Evolutionary conservation across 2,329 filamentous ascomycete genomes (phyloP).

Genomic region (Exophiala calicioides): DNA sequence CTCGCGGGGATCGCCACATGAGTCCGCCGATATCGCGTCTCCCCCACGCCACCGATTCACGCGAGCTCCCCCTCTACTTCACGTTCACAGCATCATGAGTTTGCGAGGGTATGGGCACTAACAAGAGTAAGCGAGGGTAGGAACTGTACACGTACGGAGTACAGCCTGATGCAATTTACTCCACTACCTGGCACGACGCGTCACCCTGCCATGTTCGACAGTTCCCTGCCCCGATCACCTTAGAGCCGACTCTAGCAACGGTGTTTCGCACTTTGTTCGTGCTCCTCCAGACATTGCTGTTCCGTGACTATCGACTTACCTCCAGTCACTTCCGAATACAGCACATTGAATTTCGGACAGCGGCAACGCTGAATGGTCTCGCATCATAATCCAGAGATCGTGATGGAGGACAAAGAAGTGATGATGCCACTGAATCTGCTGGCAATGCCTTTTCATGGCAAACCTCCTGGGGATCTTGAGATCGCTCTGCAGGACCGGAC

Average conservation of each 20-base stretch:
- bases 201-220: not conserved
- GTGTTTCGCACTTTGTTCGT: not conserved
- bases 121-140: not conserved
- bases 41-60: not conserved
- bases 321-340: not conserved
- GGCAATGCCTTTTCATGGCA: not conserved
- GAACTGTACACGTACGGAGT: not conserved
- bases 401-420: constrained; percentile 1
- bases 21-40: not conserved
- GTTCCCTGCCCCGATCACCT: not conserved
- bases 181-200: constrained; percentile 1
- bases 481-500: not conserved
- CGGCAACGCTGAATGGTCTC: not conserved
- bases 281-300: not conserved
- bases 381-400: not conserved
- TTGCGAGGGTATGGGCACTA: not conserved
- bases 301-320: not conserved
- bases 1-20: no score
- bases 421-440: not conserved
- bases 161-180: constrained; percentile 1
- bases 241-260: not conserved
- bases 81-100: not conserved
- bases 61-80: not conserved
- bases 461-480: constrained; percentile 1
- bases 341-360: not conserved